phyloP scores from a whole-genome alignment of 2,329 filamentous ascomycete species.

The Coniochaeta sp. region DNA sequence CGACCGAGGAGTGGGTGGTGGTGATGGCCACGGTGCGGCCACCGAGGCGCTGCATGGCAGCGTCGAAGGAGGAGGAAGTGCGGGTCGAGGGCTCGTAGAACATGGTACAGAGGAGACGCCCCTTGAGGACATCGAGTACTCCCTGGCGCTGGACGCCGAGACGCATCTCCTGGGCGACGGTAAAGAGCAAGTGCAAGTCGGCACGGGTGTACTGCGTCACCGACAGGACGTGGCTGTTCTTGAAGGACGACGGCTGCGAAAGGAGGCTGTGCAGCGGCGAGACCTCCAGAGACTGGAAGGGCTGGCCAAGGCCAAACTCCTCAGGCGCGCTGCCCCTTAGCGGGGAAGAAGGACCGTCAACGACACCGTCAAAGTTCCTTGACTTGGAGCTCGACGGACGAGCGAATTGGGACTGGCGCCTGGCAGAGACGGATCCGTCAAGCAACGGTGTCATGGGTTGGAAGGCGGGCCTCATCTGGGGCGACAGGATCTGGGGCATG shows the following conservation, averaged over 20 bases:
- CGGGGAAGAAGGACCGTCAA: constrained; percentile 17
- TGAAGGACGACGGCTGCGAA: constrained; percentile 72
- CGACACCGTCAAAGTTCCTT: constrained; percentile 25
- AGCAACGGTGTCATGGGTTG: constrained; percentile 17
- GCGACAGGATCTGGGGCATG: constrained; percentile 47
- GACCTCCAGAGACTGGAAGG: constrained; percentile 43
- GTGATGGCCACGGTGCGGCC: constrained; percentile 78
- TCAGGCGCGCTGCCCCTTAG: constrained; percentile 26
- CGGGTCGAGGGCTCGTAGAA: constrained; percentile 98
- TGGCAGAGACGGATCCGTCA: constrained; percentile 24
- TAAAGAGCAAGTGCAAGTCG: constrained; percentile 90
- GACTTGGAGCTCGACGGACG: constrained; percentile 25
- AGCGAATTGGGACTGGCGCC: constrained; percentile 26
- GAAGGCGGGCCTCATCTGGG: constrained; percentile 42
- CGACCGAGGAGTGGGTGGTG: constrained; percentile 77
- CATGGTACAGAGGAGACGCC: constrained; percentile 80
- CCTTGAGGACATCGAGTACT: constrained; percentile 78
- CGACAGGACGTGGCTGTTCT: constrained; percentile 81
- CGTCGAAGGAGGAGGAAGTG: constrained; percentile 92
- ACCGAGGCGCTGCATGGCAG: constrained; percentile 96
- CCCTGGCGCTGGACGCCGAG: constrained; percentile 89
- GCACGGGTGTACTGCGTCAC: constrained; percentile 84
- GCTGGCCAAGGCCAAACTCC: constrained; percentile 31
- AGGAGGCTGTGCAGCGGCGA: constrained; percentile 67
- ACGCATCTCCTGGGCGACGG: constrained; percentile 95